Percentiles rank a stretch among this genome's conserved stretches.
These are phyloP conservation scores for Kazachstania kunashirensis DNA, from an alignment of 805 yeast genomes.

Conservation along the genomic window DNA sequence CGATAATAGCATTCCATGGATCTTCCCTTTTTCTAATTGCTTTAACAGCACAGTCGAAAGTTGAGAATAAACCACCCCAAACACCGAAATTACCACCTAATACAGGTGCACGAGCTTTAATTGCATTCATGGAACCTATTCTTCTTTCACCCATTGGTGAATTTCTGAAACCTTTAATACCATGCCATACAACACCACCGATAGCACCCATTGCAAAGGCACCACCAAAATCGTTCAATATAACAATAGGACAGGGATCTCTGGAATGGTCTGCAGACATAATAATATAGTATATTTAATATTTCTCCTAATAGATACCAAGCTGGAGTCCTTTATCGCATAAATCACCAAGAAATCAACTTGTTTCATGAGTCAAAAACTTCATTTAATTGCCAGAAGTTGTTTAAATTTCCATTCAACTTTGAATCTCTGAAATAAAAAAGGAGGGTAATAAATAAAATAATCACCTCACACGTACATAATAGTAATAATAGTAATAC, in stretches of 20 bases:
- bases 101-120: constrained; percentile 94
- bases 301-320: too few relatives aligned
- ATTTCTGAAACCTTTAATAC: constrained; percentile 96
- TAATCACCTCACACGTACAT: too few relatives aligned
- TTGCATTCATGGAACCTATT: constrained; percentile 78
- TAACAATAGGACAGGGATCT: constrained; percentile 98
- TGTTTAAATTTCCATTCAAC: too few relatives aligned
- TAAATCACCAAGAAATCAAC: too few relatives aligned
- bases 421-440: too few relatives aligned
- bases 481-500: too few relatives aligned
- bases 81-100: constrained; percentile 98
- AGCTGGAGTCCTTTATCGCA: too few relatives aligned
- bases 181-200: constrained; percentile 99
- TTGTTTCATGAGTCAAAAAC: too few relatives aligned
- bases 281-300: neutral
- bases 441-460: too few relatives aligned
- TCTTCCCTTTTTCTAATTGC: constrained; percentile 96
- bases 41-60: constrained; percentile 91
- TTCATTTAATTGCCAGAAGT: too few relatives aligned
- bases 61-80: constrained; percentile 97
- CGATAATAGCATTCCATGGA: constrained; percentile 95
- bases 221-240: constrained; percentile 95
- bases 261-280: constrained; percentile 94
- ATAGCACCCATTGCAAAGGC: constrained; percentile 98
- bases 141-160: constrained; percentile 96